Conservation (phyloP, 495 filamentous ascomycete species). For the Astrothelium macrocarpum region DNA sequence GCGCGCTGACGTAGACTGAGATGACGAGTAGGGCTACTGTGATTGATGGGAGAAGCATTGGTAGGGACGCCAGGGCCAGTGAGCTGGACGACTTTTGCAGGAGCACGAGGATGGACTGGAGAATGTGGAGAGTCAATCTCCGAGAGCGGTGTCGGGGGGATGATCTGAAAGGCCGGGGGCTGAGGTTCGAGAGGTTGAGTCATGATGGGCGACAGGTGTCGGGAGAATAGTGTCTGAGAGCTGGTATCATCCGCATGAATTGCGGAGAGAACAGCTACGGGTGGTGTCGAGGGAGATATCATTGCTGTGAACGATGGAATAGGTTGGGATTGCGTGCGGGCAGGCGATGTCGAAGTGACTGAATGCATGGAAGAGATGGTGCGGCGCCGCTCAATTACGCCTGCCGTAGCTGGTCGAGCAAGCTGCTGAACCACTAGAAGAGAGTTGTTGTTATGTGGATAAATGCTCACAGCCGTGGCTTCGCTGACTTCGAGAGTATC, state of each 20-base stretch:
- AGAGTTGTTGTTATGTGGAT: constrained; percentile 79
- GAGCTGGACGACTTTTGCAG: constrained; percentile 4
- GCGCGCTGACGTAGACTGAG: constrained; percentile 29
- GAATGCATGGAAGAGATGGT: constrained; percentile 6
- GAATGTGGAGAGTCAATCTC: constrained; percentile 33
- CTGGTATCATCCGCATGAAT: not conserved
- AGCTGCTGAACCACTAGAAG: constrained; percentile 64
- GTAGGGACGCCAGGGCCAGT: constrained; percentile 2
- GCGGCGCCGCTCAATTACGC: not conserved
- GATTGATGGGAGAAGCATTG: not conserved
- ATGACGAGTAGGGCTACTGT: constrained; percentile 17
- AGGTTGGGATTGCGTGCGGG: not conserved
- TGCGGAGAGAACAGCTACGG: not conserved
- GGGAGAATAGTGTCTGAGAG: not conserved
- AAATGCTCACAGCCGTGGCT: constrained; percentile 72
- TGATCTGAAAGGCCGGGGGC: constrained; percentile 63
- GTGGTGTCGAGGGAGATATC: not conserved
- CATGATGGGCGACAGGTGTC: constrained; percentile 38
- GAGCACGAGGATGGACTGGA: constrained; percentile 10
- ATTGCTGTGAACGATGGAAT: not conserved
- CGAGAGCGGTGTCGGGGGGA: constrained; percentile 57
- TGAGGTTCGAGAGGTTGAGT: constrained; percentile 65
- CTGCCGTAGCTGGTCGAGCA: constrained; percentile 21
- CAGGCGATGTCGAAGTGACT: not conserved
- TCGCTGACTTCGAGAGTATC: constrained; percentile 57